Base-by-base conservation (phyloP, 306 rosid genomes). In the Spatholobus suberectus region DNA sequence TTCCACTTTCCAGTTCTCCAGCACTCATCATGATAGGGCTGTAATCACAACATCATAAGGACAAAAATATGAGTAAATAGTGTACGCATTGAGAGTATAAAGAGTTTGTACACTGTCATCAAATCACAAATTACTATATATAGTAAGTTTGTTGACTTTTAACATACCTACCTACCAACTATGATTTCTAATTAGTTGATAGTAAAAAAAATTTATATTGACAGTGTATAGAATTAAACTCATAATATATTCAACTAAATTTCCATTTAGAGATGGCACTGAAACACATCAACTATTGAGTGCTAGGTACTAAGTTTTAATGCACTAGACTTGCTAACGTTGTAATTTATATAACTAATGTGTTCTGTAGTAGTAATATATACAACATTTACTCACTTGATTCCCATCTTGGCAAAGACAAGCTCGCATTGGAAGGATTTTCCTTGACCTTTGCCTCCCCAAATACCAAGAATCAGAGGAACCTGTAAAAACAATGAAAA, bases 1-100 rank as follows among this genome's bases (percentile, higher is more conserved):
- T 96, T 51, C 99, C 98, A 76, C 98, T 96, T 84, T 96, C 99
- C 71, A 96, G 29, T 65, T 96, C 99, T 92, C 98, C 99, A 2
- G 99, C 99, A 83, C 99, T 96, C 99, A 96, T 94, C 99, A 96
- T 94, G 91, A 96, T 96, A 4, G 99, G 99, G 90, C 98, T 92
- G 91, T 7, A 12, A 55, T 75, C 51, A 47, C 6, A 70, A 27
- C 76, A 46, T 66, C 44, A 73, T 3, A 59, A 35, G 23, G 29
- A 29, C n/a, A n/a, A n/a, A n/a, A n/a, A n/a, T n/a, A n/a, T n/a
- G n/a, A n/a, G n/a, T n/a, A n/a, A n/a, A n/a, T n/a, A n/a, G n/a
- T n/a, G n/a, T n/a, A n/a, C n/a, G n/a, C n/a, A n/a, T n/a, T n/a
- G n/a, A n/a, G n/a, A n/a, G n/a, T n/a, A n/a, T n/a, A n/a, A n/a